Conservation (phyloP, 2,329 filamentous ascomycete species). For the Fusarium phyllophilum region DNA sequence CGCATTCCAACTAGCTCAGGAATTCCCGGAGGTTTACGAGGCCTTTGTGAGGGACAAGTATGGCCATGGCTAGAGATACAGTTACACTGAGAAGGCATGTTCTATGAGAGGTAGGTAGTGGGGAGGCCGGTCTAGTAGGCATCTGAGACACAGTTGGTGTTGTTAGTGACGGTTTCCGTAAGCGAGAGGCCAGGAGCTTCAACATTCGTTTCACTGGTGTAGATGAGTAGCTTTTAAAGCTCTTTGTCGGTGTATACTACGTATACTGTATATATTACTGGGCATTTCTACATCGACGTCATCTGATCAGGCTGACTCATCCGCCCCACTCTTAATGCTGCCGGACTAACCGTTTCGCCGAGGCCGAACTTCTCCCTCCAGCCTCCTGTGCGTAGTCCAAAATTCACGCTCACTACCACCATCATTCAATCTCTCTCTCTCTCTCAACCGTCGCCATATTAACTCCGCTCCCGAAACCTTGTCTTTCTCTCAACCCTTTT, state of each 20-base stretch:
- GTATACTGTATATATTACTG: neutral
- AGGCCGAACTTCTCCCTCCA: neutral
- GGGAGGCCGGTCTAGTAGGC: neutral
- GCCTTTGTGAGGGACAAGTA: neutral
- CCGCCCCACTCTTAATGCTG: neutral
- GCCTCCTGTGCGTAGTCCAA: neutral
- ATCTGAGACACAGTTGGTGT: neutral
- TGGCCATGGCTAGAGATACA: neutral
- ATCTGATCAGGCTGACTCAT: neutral
- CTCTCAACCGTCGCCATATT: neutral
- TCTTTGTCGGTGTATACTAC: neutral
- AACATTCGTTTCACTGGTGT: neutral
- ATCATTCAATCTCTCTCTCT: neutral
- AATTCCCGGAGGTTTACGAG: neutral
- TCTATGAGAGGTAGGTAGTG: neutral
- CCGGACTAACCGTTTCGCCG: neutral
- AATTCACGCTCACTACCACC: neutral
- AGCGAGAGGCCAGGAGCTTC: fast-evolving
- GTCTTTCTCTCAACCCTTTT: neutral
- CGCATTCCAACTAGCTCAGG: neutral
- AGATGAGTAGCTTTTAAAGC: neutral
- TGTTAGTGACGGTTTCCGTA: neutral
- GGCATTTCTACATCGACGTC: neutral
- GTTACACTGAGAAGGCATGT: neutral
- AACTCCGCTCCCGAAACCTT: neutral